Evolutionary conservation across 208 protist genomes (phyloP).

Genomic region (Wallacemonas sp.): DNA sequence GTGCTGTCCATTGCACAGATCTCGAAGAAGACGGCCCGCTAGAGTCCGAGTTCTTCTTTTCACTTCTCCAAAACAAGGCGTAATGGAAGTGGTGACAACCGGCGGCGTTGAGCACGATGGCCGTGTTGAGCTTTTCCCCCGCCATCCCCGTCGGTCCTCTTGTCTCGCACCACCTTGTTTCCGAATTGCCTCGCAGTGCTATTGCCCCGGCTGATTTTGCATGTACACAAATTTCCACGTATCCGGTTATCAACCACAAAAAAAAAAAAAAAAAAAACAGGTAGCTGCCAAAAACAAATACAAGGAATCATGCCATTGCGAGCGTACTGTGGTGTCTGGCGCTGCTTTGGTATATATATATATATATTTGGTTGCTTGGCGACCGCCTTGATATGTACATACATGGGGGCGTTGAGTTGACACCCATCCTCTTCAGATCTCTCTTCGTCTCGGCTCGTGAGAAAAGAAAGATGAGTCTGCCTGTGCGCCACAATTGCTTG

Average conservation of each 20-base stretch:
- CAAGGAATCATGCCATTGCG: slow-evolving; percentile 14
- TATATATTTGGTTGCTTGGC: too few species aligned
- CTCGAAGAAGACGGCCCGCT: slow-evolving; percentile 95
- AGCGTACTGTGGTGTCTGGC: too few species aligned
- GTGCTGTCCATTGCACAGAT: slow-evolving; percentile 96
- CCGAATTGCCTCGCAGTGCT: not conserved
- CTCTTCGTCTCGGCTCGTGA: too few species aligned
- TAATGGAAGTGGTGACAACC: too few species aligned
- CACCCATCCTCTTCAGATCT: too few species aligned
- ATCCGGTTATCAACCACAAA: not conserved
- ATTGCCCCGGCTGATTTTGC: not conserved
- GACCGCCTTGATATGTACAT: too few species aligned
- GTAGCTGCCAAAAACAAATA: slow-evolving; percentile 14
- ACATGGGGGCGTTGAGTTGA: too few species aligned
- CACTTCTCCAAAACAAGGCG: slow-evolving; percentile 84
- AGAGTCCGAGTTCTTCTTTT: slow-evolving; percentile 95
- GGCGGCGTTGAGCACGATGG: not conserved
- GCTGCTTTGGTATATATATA: too few species aligned
- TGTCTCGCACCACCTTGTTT: not conserved
- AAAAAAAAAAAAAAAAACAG: slow-evolving; percentile 9
- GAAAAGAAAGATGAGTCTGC: too few species aligned
- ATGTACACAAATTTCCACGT: slow-evolving; percentile 2
- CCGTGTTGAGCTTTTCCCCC: not conserved
- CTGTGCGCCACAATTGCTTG: too few species aligned
- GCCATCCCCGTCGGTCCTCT: not conserved